A percentile compares a stretch with the other conserved stretches of the same genome.
These are phyloP conservation scores for Citrullus colocynthis DNA, from an alignment of 306 rosid genomes.

Conservation along the genomic window DNA sequence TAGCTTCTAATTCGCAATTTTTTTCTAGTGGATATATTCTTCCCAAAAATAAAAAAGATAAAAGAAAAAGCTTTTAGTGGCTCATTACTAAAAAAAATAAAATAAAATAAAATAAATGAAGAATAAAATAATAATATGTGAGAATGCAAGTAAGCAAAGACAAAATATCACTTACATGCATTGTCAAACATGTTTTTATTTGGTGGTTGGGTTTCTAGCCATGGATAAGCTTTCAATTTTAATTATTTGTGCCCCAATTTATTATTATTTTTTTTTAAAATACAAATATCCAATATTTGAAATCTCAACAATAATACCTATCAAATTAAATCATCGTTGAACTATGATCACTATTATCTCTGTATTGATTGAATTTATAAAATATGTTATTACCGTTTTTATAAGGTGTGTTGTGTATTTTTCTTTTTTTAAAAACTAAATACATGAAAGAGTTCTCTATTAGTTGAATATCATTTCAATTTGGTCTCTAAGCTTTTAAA, in stretches of 20 bases:
- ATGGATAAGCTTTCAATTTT: background rate
- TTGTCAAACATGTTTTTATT: background rate
- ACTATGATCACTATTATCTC: no score
- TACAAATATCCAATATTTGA: no score
- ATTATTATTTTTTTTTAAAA: no score
- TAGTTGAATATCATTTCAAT: no score
- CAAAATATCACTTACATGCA: background rate
- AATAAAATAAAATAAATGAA: background rate
- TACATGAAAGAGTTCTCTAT: no score
- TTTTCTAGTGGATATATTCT: background rate
- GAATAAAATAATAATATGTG: background rate
- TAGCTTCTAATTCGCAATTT: background rate
- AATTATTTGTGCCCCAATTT: background rate
- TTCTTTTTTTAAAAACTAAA: no score
- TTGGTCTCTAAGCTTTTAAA: no score
- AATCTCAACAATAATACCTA: no score
- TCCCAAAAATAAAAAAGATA: background rate
- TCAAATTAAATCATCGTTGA: no score
- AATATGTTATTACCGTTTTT: no score
- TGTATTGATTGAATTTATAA: no score
- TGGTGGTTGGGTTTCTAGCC: background rate
- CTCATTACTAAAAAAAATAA: background rate
- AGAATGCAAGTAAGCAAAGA: background rate
- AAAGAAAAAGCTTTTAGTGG: background rate
- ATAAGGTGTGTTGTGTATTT: no score